These are phyloP conservation scores for Lipomyces starkeyi DNA, from an alignment of 805 yeast species.

Conservation along the genomic window DNA sequence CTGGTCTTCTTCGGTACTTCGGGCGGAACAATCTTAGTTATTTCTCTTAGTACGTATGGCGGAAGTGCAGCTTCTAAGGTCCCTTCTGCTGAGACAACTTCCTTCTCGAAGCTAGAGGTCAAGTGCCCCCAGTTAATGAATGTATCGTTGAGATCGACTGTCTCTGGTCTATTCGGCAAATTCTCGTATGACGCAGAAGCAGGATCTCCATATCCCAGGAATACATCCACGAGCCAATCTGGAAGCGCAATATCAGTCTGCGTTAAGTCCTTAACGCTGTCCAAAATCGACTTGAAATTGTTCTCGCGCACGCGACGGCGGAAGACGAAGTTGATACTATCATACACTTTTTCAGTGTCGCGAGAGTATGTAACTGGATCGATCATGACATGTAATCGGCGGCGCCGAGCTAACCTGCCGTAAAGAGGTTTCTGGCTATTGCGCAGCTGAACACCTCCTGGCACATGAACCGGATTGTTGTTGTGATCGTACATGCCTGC, in stretches of 20 bases:
- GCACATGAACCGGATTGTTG: conserved; percentile 18
- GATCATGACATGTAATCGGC: conserved; percentile 39
- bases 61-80: conserved; percentile 23
- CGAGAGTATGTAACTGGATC: conserved; percentile 34
- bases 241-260: conserved; percentile 40
- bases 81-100: conserved; percentile 25
- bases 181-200: conserved; percentile 25
- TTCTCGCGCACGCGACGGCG: conserved; percentile 40
- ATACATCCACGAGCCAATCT: conserved; percentile 47
- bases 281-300: conserved; percentile 40
- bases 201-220: conserved; percentile 47
- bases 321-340: conserved; percentile 42
- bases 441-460: conserved; percentile 9
- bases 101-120: conserved; percentile 33
- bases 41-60: conserved; percentile 27
- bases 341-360: conserved; percentile 24
- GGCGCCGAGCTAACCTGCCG: conserved; percentile 25
- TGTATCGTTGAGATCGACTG: conserved; percentile 41
- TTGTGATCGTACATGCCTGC: conserved; percentile 41
- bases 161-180: conserved; percentile 19
- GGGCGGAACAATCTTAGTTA: not conserved
- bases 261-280: conserved; percentile 24
- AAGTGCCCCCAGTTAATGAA: conserved; percentile 42
- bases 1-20: conserved; percentile 7
- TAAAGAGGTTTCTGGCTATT: conserved; percentile 24